These are phyloP conservation scores for Yamadazyma epiphylla DNA, from an alignment of 1,139 yeast genomes.

Conservation along the genomic window DNA sequence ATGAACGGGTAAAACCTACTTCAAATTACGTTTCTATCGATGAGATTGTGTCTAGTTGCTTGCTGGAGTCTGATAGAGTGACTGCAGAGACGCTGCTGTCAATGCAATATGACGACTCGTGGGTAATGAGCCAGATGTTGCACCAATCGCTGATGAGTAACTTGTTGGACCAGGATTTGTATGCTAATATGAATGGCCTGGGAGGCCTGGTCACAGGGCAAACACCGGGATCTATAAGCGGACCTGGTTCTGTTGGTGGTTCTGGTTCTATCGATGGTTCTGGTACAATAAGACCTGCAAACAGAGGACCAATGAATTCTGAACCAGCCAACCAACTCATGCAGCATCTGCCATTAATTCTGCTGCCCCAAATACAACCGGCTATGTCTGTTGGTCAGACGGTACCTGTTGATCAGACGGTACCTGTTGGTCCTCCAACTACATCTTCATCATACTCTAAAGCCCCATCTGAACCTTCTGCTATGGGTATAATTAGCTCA, in stretches of 20 bases:
- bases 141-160: slow-evolving; percentile 2
- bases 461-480: background rate
- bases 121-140: slow-evolving; percentile 14
- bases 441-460: background rate
- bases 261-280: background rate
- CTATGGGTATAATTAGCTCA: no score
- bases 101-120: slow-evolving; percentile 10
- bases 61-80: slow-evolving; percentile 41
- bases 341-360: background rate
- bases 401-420: background rate
- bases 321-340: background rate
- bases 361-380: background rate
- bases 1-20: slow-evolving; percentile 55
- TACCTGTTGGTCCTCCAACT: background rate
- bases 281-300: background rate
- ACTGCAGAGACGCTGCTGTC: no score
- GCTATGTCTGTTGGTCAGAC: background rate
- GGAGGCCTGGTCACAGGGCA: no score
- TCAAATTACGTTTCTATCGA: slow-evolving; percentile 57
- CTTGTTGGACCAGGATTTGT: background rate
- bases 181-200: no score
- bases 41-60: slow-evolving; percentile 60
- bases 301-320: background rate
- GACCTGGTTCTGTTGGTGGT: no score
- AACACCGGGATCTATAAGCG: no score